Conservation (phyloP, 176 grass and related monocot genomes). For the Phyllostachys edulis region DNA sequence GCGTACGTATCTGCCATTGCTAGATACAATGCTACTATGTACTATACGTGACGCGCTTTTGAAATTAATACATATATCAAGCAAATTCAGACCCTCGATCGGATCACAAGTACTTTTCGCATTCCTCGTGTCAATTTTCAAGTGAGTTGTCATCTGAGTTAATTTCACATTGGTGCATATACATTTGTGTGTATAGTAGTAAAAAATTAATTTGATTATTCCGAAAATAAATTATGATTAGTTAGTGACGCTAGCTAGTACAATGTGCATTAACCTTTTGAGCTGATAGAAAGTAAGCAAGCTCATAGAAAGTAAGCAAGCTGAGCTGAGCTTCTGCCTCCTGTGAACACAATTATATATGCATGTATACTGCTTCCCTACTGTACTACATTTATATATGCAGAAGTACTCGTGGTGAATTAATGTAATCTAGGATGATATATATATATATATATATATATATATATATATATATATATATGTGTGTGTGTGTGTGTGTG, state of each 20-base stretch:
- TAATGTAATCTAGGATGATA: constrained; percentile 11
- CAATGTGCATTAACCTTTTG: background rate
- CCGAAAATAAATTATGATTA: background rate
- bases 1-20: background rate
- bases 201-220: background rate
- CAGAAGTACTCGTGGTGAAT: background rate
- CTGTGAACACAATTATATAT: background rate
- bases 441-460: constrained; percentile 7
- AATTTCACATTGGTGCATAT: background rate
- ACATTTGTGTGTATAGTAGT: background rate
- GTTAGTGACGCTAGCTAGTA: background rate
- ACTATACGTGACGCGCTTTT: background rate
- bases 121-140: background rate
- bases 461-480: constrained; percentile 5
- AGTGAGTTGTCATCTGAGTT: background rate
- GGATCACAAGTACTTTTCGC: background rate
- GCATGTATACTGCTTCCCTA: background rate
- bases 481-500: too few relatives aligned
- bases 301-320: background rate
- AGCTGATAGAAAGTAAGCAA: background rate
- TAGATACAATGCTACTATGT: background rate
- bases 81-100: background rate
- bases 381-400: background rate
- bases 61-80: background rate
- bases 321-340: background rate